Percentiles rank a stretch among this genome's conserved stretches.
These are phyloP conservation scores for Aureobasidium pullulans DNA, from an alignment of 2,329 filamentous ascomycete species.

Conservation along the genomic window DNA sequence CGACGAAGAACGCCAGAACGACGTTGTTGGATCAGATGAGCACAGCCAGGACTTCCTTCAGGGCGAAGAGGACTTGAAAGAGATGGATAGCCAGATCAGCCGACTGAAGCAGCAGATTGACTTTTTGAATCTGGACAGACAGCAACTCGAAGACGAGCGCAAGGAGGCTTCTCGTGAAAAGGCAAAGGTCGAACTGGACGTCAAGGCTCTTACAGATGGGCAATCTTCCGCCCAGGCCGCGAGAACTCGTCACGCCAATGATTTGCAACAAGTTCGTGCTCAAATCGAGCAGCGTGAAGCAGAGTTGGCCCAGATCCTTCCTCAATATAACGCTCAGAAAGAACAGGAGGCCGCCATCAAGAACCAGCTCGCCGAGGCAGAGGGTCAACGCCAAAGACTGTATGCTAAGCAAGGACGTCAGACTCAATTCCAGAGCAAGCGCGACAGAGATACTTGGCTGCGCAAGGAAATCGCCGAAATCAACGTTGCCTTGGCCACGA, in stretches of 20 bases:
- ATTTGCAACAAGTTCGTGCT: conserved; percentile 63
- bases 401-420: conserved; percentile 89
- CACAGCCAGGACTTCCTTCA: conserved; percentile 69
- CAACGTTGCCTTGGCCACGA: conserved; percentile 64
- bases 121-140: conserved; percentile 74
- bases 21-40: conserved; percentile 76
- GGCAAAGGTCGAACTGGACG: conserved; percentile 79
- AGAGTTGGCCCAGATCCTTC: conserved; percentile 67
- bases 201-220: conserved; percentile 75
- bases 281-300: conserved; percentile 70
- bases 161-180: conserved; percentile 70
- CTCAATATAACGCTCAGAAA: conserved; percentile 67
- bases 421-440: conserved; percentile 79
- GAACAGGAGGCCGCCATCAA: conserved; percentile 64
- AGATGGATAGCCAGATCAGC: conserved; percentile 71
- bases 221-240: conserved; percentile 70
- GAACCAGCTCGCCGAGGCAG: conserved; percentile 65
- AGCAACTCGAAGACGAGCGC: conserved; percentile 82
- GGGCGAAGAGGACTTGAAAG: conserved; percentile 70
- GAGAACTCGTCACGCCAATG: conserved; percentile 61
- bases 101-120: conserved; percentile 76
- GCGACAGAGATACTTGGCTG: conserved; percentile 78
- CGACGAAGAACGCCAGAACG: conserved; percentile 71
- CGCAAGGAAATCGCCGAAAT: conserved; percentile 73
- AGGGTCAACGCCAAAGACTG: conserved; percentile 67